Evolutionary conservation across 495 filamentous ascomycete species (phyloP), one percentile per base, ranked within the genome.

Genomic region (Talaromyces adpressus): DNA sequence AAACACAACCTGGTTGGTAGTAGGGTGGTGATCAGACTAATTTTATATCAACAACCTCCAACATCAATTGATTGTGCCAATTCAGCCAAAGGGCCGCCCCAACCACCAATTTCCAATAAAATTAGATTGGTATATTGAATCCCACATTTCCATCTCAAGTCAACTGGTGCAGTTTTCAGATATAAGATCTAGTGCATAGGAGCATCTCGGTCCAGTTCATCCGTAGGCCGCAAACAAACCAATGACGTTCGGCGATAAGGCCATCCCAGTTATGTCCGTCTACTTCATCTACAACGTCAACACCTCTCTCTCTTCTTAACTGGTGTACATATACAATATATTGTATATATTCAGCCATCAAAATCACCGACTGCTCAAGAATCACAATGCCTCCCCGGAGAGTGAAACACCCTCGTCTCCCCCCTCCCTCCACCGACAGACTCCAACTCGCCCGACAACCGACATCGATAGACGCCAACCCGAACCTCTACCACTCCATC

Each of bases 361-460:
- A 23, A 54, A 23, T 54, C 22, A 54, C 20, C 0, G 51, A 27
- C 51, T 54, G 20, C 22, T 23, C 25, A 9, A 54, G 4, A 1
- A 54, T 56, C 52, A 58, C 30, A 34, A 58, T 58, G 56, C 6
- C 22, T 61, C 2, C 64, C 66, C n/a, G 65, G 12, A 11, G 9
- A 53, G 18, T 9, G 62, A 5, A 72, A 68, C 59, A 67, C 68
- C 27, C 66, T 66, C n/a, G 67, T 69, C 51, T 34, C n/a, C 56
- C 56, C 7, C 29, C 18, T 6, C 4, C 56, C 16, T 12, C 56
- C n/a, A 6, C 56, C 4, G 29, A 58, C 27, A 20, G 56, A 25
- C 56, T 58, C 16, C 56, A 58, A 25, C 56, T 36, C 30, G 56
- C 27, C 6, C 56, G 29, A 9, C 0, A 49, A 0, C 22, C 59